Conservation (phyloP, 345 rosid species). For the Melastoma malabathricum region DNA sequence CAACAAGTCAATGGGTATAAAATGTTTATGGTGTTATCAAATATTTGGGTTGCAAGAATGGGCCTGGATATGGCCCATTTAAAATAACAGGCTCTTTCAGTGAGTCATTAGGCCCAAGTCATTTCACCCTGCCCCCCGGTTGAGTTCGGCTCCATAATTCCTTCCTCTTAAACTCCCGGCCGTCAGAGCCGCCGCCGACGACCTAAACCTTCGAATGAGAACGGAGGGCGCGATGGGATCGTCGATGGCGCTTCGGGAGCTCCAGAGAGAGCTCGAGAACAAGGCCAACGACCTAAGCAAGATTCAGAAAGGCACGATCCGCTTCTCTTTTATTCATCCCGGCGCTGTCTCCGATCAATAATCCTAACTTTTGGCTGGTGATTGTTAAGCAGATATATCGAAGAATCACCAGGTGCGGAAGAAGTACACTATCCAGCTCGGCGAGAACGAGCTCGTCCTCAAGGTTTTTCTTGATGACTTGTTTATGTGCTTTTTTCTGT, state of each 20-base stretch:
- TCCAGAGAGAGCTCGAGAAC: slow-evolving; percentile 72
- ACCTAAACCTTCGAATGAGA: too few species aligned
- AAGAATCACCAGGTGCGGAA: slow-evolving; percentile 87
- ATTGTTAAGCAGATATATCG: slow-evolving; percentile 43
- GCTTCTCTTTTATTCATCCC: neutral
- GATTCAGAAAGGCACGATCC: slow-evolving; percentile 53
- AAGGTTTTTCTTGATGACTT: slow-evolving; percentile 27
- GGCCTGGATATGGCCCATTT: too few species aligned
- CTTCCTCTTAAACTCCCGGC: too few species aligned
- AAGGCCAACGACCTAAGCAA: slow-evolving; percentile 74
- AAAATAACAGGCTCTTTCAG: too few species aligned
- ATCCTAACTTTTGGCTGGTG: neutral
- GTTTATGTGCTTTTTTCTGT: neutral
- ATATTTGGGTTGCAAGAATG: too few species aligned
- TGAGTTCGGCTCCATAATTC: too few species aligned
- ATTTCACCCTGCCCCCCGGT: too few species aligned
- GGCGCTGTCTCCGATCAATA: too few species aligned
- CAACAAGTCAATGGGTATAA: too few species aligned
- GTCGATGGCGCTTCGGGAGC: slow-evolving; percentile 50
- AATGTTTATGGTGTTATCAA: too few species aligned
- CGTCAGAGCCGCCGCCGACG: too few species aligned
- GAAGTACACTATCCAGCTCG: slow-evolving; percentile 88
- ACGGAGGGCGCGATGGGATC: slow-evolving; percentile 36
- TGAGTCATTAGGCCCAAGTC: too few species aligned
- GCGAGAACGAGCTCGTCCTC: slow-evolving; percentile 93